Percentiles rank a stretch among this genome's conserved stretches.
Evolutionary conservation across 345 rosid species (phyloP).

Genomic region (Acer yangbiense): DNA sequence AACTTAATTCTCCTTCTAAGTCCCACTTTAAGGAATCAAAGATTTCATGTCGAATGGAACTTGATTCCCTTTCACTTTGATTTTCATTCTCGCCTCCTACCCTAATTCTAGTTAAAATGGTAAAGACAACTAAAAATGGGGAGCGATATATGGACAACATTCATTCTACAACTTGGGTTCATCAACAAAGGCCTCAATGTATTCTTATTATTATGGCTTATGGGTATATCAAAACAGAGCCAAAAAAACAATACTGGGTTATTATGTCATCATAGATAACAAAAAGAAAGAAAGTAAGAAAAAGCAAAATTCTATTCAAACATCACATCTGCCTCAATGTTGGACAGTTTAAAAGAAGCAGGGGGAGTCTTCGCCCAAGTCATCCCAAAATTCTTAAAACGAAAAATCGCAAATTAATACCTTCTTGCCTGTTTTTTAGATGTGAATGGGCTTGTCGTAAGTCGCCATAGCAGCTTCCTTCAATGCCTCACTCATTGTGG

Average conservation of each 20-base stretch:
- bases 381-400: constrained; percentile 24
- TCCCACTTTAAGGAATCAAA: too few relatives aligned
- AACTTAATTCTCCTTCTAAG: too few relatives aligned
- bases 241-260: constrained; percentile 13
- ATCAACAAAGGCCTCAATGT: neutral
- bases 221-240: constrained; percentile 4
- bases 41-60: too few relatives aligned
- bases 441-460: constrained; percentile 97
- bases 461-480: constrained; percentile 99
- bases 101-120: neutral
- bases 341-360: constrained; percentile 18
- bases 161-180: neutral
- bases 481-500: constrained; percentile 98
- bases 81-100: too few relatives aligned
- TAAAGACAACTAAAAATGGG: neutral
- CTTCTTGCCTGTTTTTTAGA: constrained; percentile 33
- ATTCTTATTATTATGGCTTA: constrained; percentile 13
- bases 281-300: constrained; percentile 14
- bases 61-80: neutral
- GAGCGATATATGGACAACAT: neutral
- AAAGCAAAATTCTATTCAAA: constrained; percentile 25
- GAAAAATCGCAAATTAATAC: constrained; percentile 17
- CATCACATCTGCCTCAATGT: constrained; percentile 23
- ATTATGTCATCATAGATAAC: constrained; percentile 20
- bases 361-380: constrained; percentile 6